Evolutionary conservation across 2,329 filamentous ascomycete species (phyloP).

Genomic region (Aspergillus tubingensis): DNA sequence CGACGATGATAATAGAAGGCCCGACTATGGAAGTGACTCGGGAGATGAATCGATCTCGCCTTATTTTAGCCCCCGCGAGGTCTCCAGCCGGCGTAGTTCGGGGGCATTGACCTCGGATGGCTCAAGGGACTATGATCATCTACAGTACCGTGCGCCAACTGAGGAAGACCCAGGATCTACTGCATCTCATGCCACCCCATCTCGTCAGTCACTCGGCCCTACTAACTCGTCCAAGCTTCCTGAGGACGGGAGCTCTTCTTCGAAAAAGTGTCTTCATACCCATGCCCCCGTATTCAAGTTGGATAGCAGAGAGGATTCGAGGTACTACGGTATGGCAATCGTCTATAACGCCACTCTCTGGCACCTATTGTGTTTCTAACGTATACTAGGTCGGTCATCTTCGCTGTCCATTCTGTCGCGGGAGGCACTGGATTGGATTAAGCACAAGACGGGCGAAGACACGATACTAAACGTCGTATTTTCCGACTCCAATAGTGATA

Average conservation of each 20-base stretch:
- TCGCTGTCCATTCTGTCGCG: conserved; percentile 96
- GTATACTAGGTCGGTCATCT: conserved; percentile 72
- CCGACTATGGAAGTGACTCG: conserved; percentile 29
- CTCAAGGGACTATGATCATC: conserved; percentile 1
- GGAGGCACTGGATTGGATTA: conserved; percentile 95
- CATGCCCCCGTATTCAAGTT: conserved; percentile 81
- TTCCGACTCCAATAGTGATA: conserved; percentile 76
- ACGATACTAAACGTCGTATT: conserved; percentile 88
- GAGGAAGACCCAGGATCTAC: neutral
- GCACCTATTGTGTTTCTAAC: neutral
- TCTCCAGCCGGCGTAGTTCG: conserved; percentile 7
- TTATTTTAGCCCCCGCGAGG: conserved; percentile 24
- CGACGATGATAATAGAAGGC: conserved; percentile 23
- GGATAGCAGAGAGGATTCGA: conserved; percentile 83
- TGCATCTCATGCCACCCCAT: neutral
- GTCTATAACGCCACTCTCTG: neutral
- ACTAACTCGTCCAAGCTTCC: conserved; percentile 21
- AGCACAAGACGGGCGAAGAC: conserved; percentile 87
- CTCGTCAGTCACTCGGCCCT: neutral
- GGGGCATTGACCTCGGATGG: neutral
- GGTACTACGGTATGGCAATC: conserved; percentile 64
- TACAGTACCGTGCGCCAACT: neutral
- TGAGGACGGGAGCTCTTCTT: conserved; percentile 39
- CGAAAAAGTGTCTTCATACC: conserved; percentile 49
- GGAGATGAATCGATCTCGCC: conserved; percentile 42